phyloP scores from a whole-genome alignment of 83 land plant species.

The Diphasiastrum complanatum region DNA sequence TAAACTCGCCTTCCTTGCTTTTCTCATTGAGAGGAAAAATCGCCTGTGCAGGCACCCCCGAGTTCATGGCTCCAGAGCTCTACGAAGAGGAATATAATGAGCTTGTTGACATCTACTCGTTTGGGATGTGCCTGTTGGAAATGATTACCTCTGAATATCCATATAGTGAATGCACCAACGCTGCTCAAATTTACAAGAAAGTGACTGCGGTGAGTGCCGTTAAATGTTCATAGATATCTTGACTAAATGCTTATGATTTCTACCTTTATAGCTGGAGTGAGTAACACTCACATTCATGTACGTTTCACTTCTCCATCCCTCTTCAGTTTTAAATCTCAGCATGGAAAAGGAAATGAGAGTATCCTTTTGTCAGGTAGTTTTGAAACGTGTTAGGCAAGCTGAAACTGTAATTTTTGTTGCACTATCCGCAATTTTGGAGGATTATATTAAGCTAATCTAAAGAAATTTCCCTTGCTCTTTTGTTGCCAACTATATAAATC shows the following conservation, averaged over 20 bases:
- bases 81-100: conserved; percentile 83
- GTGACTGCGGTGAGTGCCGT: conserved; percentile 46
- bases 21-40: not conserved
- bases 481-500: not conserved
- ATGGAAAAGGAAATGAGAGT: too few species aligned
- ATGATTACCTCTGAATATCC: conserved; percentile 73
- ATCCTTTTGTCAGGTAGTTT: too few species aligned
- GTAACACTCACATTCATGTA: not conserved
- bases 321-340: too few species aligned
- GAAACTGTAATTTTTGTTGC: too few species aligned
- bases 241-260: not conserved
- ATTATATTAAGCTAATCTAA: too few species aligned
- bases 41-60: conserved; percentile 53
- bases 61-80: conserved; percentile 89
- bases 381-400: too few species aligned
- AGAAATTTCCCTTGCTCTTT: not conserved
- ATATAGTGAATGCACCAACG: conserved; percentile 61
- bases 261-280: not conserved
- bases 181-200: conserved; percentile 64
- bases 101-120: conserved; percentile 72
- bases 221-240: not conserved
- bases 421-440: too few species aligned
- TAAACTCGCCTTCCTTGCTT: not conserved
- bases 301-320: too few species aligned
- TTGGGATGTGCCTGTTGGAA: conserved; percentile 82